Base-by-base conservation (phyloP, 768 basidiomycete genomes). In the Cubamyces lactineus region DNA sequence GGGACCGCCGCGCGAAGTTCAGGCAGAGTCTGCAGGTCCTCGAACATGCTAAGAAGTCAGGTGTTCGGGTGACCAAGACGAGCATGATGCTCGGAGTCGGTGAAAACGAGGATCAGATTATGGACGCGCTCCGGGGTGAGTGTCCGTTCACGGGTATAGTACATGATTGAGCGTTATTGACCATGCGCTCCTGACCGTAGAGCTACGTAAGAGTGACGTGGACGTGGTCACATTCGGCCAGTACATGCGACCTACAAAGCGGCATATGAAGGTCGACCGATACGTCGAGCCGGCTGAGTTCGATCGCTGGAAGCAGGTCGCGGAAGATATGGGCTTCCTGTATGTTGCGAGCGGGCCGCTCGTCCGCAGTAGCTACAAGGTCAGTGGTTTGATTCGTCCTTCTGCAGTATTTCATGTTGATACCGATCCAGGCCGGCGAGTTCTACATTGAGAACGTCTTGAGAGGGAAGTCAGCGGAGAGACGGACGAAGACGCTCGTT, bases 211-310 rank as follows among this genome's bases (percentile, higher is more conserved):
- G 66, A 79, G 86, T 48, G 84, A 94, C 66, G 96, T 98, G 47
- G 96, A 98, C 70, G 96, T 99, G 6, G 94, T 99, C 28, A 99
- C 97, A 1, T 98, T 99, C 72, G 97, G 97, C 2, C 97, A 99
- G 77, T 99, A 99, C 75, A 98, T 99, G 97, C 90, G 97, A 51
- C 97, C 97, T 7, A 98, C 97, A 9, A 98, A 98, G 75, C 85
- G 88, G 28, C 97, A 99, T 76, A 98, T 99, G 97, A 99, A 98
- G 75, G 97, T 99, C 11, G 90, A 94, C 67, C 90, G 94, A 30
- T 99, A 99, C 69, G 94, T 98, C 23, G 86, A 93, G 62, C 97
- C 97, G 1, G 84, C 86, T 4, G 96, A 98, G 72, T 99, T 98
- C 68, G 91, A 92, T 63, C 78, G 82, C 58, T 99, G 96, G 96